Percentiles rank a stretch among this genome's conserved stretches.
Conservation (phyloP, 2,329 filamentous ascomycete species). For the Colletotrichum sp. region DNA sequence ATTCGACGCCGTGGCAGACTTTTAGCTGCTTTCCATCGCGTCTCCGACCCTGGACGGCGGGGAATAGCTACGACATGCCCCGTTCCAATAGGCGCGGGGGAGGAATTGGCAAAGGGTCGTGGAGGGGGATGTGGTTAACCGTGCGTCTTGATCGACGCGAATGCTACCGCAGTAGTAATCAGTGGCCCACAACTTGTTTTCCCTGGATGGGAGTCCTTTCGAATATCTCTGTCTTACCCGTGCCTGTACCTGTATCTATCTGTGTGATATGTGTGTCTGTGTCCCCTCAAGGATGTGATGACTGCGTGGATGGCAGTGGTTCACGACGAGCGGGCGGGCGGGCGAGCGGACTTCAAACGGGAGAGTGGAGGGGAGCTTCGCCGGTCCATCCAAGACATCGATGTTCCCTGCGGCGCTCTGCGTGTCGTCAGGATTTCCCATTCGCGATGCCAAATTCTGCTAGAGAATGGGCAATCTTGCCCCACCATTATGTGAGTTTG, state of each 20-base stretch:
- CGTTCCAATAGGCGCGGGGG: neutral
- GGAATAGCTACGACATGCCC: neutral
- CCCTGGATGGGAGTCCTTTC: neutral
- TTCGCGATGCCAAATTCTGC: neutral
- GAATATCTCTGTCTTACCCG: neutral
- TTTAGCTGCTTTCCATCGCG: neutral
- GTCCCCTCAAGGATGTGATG: neutral
- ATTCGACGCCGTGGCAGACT: neutral
- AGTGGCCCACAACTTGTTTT: neutral
- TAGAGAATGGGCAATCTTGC: neutral
- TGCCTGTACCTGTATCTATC: neutral
- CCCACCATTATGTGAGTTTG: neutral
- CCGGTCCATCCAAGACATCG: neutral
- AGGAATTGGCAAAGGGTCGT: neutral
- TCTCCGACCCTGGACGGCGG: neutral
- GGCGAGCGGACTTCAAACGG: neutral
- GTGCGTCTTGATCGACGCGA: conserved; percentile 12
- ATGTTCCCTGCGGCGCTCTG: neutral
- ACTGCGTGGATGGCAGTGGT: neutral
- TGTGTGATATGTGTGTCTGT: neutral
- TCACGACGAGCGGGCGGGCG: neutral
- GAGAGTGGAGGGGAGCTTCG: neutral
- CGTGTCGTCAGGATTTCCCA: neutral
- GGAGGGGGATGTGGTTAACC: conserved; percentile 1
- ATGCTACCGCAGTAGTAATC: neutral